phyloP scores from a whole-genome alignment of 2,329 filamentous ascomycete genomes.

The Chrysoporthe deuterocubensis region DNA sequence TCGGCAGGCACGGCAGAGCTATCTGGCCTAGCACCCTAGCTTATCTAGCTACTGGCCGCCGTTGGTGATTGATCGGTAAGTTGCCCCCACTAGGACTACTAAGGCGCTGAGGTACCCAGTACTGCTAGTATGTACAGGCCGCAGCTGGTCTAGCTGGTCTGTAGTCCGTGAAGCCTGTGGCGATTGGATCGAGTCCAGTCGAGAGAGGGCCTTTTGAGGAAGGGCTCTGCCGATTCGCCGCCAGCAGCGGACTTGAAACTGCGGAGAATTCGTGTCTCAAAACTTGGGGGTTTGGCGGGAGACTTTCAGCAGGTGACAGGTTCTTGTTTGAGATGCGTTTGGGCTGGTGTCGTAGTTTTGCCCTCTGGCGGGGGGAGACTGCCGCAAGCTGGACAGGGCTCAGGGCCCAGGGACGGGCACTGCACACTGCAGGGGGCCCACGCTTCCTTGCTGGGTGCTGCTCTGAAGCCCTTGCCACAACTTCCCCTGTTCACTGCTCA shows the following conservation, averaged over 20 bases:
- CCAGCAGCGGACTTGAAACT: background rate
- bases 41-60: too few relatives aligned
- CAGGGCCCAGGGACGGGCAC: background rate
- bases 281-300: background rate
- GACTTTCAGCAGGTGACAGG: background rate
- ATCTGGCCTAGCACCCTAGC: constrained; percentile 4
- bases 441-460: background rate
- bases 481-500: background rate
- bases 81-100: background rate
- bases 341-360: constrained; percentile 1
- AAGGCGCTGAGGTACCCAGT: background rate
- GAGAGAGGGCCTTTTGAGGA: background rate
- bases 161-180: background rate
- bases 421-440: background rate
- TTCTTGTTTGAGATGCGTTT: constrained; percentile 10
- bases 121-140: background rate
- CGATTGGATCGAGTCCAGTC: background rate
- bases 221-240: background rate
- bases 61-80: too few relatives aligned
- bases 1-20: constrained; percentile 18
- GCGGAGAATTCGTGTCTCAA: constrained; percentile 5
- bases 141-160: background rate
- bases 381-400: constrained; percentile 2
- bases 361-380: background rate
- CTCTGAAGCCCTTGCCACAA: background rate